A percentile compares a stretch with the other conserved stretches of the same genome.
Evolutionary conservation across 2,329 filamentous ascomycete species (phyloP).

Genomic region (Penicillium sp.): DNA sequence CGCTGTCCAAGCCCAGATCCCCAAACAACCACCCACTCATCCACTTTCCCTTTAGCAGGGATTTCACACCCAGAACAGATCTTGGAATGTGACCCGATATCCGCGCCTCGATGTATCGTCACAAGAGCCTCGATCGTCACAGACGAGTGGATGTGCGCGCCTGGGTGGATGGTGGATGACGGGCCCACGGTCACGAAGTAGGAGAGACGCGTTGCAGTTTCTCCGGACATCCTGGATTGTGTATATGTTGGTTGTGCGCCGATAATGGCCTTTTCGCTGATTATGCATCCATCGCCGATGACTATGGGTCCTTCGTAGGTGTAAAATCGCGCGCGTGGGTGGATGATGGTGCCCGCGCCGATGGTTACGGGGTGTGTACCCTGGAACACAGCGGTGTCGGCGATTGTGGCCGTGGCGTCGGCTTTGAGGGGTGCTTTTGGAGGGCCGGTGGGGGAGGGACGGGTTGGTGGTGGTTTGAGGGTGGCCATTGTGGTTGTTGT

Average conservation of each 20-base stretch:
- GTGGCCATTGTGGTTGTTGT: constrained; percentile 17
- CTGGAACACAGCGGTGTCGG: constrained; percentile 39
- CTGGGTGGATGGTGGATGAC: constrained; percentile 34
- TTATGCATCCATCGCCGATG: constrained; percentile 74
- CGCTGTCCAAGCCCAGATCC: constrained; percentile 52
- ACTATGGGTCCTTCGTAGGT: constrained; percentile 73
- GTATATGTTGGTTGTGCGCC: constrained; percentile 47
- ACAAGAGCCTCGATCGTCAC: constrained; percentile 46
- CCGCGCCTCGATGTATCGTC: constrained; percentile 31
- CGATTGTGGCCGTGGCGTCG: constrained; percentile 37
- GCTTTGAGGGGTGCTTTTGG: constrained; percentile 36
- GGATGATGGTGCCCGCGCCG: constrained; percentile 72
- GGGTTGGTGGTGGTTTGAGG: constrained; percentile 30
- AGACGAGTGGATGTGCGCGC: constrained; percentile 38
- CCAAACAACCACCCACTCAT: constrained; percentile 66
- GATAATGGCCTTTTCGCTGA: constrained; percentile 60
- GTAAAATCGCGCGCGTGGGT: constrained; percentile 76
- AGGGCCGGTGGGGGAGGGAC: constrained; percentile 25
- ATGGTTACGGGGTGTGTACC: constrained; percentile 77
- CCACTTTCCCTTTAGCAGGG: constrained; percentile 54
- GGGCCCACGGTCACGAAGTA: constrained; percentile 40
- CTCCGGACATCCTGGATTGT: constrained; percentile 8
- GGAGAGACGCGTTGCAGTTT: constrained; percentile 31
- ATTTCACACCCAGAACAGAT: constrained; percentile 62
- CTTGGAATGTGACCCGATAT: constrained; percentile 58